Base-by-base conservation (phyloP, 441 rosid species). In the Bocquillonia castaneifolia region DNA sequence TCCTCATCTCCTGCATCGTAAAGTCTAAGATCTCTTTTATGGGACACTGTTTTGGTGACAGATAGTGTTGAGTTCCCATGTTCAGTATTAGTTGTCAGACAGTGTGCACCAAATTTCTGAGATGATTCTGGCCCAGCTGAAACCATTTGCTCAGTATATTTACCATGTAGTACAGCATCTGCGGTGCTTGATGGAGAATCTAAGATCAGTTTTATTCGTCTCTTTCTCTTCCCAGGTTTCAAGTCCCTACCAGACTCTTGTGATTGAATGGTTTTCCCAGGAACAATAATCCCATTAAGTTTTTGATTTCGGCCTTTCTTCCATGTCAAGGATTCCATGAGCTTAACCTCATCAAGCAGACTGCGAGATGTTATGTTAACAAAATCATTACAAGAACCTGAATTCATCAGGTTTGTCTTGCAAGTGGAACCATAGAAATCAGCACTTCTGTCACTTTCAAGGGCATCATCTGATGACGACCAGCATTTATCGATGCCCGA, bases 291-390 rank as follows among this genome's bases (percentile, higher is more conserved):
- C 68, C 67, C 58, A 6, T 10, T 29, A 42, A 75, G 69, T 42
- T 60, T 69, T 45, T 50, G 74, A 56, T 70, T 72, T 63, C 20
- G 70, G 62, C 78, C 77, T 71, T 77, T 80, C 76, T 72, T 74
- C 82, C 81, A 81, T 56, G 84, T 80, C 74, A 81, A 76, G 36
- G 79, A 78, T 72, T 80, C 74, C 37, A 81, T 66, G 76, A 81
- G 77, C 78, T 81, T 83, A 68, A 85, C 86, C 73, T 85, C 90
- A 66, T 80, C 87, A 70, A 85, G 82, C 70, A 85, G 82, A 78
- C 77, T 78, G 25, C 79, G 72, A 7, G 77, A 59, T 34, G 72
- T 48, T 64, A 71, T 79, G 63, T 70, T 72, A 68, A 59, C 50
- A 18, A 10, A 4, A 70, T 59, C 73, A 73, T 71, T 59, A 50